Conservation (phyloP, 2,329 filamentous ascomycete species). For the Pseudogymnoascus sp. region DNA sequence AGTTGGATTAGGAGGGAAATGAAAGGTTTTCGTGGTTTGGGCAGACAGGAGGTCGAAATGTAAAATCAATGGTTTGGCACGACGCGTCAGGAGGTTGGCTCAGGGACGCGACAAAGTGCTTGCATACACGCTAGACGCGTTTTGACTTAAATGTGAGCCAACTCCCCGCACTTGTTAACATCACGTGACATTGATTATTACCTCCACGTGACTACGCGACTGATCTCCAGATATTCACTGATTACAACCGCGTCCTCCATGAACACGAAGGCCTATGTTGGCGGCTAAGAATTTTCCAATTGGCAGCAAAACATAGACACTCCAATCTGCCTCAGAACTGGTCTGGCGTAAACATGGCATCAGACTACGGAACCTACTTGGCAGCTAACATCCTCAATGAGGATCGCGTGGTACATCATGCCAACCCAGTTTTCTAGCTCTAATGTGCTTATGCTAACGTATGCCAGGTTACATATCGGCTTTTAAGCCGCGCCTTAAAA, state of each 20-base stretch:
- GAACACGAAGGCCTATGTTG: not conserved
- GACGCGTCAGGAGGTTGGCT: conserved; percentile 2
- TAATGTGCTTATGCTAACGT: conserved; percentile 12
- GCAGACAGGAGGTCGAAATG: conserved; percentile 15
- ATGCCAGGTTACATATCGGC: conserved; percentile 73
- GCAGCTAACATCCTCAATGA: conserved; percentile 29
- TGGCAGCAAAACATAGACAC: not conserved
- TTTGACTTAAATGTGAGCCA: not conserved
- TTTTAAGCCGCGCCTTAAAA: conserved; percentile 72
- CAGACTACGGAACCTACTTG: conserved; percentile 28
- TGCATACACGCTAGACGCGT: conserved; percentile 7
- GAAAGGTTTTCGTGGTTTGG: conserved; percentile 16
- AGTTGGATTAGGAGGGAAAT: conserved; percentile 10
- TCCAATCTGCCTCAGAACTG: not conserved
- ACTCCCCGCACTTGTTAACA: not conserved
- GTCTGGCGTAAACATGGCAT: conserved; percentile 4
- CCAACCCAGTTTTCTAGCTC: not conserved
- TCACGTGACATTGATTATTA: not conserved
- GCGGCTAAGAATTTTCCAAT: not conserved
- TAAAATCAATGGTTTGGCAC: conserved; percentile 12
- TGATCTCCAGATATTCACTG: not conserved
- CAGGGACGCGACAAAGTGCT: conserved; percentile 7
- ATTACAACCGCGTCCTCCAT: not conserved
- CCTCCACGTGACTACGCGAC: not conserved
- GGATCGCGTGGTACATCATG: conserved; percentile 25